These are phyloP conservation scores for Cryptomeria japonica DNA, from an alignment of 75 land plant species.

Conservation along the genomic window DNA sequence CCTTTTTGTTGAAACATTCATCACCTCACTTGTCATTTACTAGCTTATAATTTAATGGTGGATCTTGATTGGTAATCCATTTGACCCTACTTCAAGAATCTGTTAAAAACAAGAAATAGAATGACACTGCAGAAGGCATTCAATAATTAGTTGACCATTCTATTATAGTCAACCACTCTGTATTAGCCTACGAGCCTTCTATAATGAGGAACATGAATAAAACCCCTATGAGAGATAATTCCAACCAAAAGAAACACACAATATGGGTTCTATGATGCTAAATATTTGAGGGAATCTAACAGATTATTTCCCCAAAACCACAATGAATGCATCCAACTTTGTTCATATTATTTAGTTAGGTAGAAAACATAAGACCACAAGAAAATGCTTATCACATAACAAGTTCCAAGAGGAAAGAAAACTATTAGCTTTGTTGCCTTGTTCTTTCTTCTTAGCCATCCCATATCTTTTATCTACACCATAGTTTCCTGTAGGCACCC, in stretches of 20 bases:
- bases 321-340: slow-evolving; percentile 32
- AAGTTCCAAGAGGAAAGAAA: slow-evolving; percentile 38
- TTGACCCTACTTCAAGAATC: slow-evolving; percentile 2
- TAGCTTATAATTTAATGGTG: too few species aligned
- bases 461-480: slow-evolving; percentile 71
- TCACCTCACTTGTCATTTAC: too few species aligned
- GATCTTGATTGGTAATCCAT: too few species aligned
- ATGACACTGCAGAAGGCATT: slow-evolving; percentile 8
- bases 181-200: slow-evolving; percentile 22
- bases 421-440: slow-evolving; percentile 13
- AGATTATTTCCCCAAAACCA: slow-evolving; percentile 20
- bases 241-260: slow-evolving; percentile 48
- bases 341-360: slow-evolving; percentile 40
- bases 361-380: slow-evolving; percentile 54
- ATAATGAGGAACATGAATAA: slow-evolving; percentile 17
- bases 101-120: slow-evolving; percentile 22
- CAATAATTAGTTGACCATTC: slow-evolving; percentile 26
- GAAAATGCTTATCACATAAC: slow-evolving; percentile 34
- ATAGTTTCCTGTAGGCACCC: slow-evolving; percentile 52
- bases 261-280: slow-evolving; percentile 26
- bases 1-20: too few species aligned
- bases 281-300: slow-evolving; percentile 35
- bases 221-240: slow-evolving; percentile 23
- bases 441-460: slow-evolving; percentile 69
- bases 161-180: slow-evolving; percentile 34